A percentile compares a stretch with the other conserved stretches of the same genome.
These are phyloP conservation scores for Zelopaecilomyces penicillatus DNA, from an alignment of 2,329 filamentous ascomycete species.

Conservation along the genomic window DNA sequence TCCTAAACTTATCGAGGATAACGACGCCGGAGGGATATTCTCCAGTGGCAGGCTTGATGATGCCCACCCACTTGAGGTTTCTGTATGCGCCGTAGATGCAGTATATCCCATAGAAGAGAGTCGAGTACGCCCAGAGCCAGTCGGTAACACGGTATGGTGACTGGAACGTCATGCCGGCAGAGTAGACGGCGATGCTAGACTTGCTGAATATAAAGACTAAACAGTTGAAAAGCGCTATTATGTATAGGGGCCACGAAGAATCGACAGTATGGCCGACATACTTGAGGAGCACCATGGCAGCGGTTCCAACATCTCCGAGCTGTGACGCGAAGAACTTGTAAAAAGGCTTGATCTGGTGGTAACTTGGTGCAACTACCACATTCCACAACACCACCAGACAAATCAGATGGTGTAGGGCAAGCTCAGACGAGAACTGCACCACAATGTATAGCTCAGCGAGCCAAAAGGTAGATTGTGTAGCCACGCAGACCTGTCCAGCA, in stretches of 20 bases:
- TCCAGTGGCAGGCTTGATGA: conserved; percentile 9
- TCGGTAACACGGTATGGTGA: conserved; percentile 14
- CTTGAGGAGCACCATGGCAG: conserved; percentile 13
- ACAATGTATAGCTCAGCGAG: conserved; percentile 12
- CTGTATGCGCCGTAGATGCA: conserved; percentile 8
- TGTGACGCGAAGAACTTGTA: conserved; percentile 19
- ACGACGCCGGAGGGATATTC: conserved; percentile 7
- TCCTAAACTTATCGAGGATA: conserved; percentile 2
- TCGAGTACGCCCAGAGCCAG: conserved; percentile 14
- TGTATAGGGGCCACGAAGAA: conserved; percentile 12
- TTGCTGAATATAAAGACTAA: conserved; percentile 10
- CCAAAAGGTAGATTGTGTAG: conserved; percentile 17
- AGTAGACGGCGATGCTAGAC: conserved; percentile 11
- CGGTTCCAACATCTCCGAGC: conserved; percentile 15
- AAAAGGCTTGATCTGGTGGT: conserved; percentile 18
- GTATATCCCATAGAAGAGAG: conserved; percentile 16
- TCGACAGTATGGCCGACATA: conserved; percentile 9
- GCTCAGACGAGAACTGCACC: conserved; percentile 11
- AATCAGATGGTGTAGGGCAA: conserved; percentile 18
- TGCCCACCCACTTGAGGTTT: conserved; percentile 13
- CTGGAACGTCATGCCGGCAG: conserved; percentile 12
- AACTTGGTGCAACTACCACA: conserved; percentile 12
- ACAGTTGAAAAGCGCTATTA: conserved; percentile 9
- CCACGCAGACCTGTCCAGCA: conserved; percentile 16
- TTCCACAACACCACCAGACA: conserved; percentile 16